phyloP scores from a whole-genome alignment of 1,139 yeast species.

The Eremothecium sinecaudum region DNA sequence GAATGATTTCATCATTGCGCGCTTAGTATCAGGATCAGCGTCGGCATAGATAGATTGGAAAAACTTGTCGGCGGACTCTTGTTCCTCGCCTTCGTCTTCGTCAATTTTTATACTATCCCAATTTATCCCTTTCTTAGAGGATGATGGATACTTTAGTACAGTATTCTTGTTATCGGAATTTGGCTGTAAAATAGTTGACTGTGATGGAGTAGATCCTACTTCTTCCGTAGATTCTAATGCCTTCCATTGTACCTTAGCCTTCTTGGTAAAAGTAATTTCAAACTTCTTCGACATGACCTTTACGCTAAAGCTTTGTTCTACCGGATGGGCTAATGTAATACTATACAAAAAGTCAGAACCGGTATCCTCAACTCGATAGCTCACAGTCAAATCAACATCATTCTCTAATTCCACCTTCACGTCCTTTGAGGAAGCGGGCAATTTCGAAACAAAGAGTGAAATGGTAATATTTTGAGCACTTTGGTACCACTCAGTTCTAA shows the following conservation, averaged over 20 bases:
- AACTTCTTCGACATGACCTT: constrained; percentile 63
- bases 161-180: not conserved
- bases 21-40: constrained; percentile 78
- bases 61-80: constrained; percentile 52
- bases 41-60: constrained; percentile 65
- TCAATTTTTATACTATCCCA: constrained; percentile 64
- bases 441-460: constrained; percentile 61
- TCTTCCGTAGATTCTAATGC: constrained; percentile 23
- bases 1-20: constrained; percentile 97
- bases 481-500: constrained; percentile 79
- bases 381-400: constrained; percentile 14
- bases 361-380: constrained; percentile 22
- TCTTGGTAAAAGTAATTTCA: constrained; percentile 44
- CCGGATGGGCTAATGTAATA: constrained; percentile 43
- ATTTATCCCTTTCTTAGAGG: constrained; percentile 51
- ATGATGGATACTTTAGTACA: constrained; percentile 46
- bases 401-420: constrained; percentile 29
- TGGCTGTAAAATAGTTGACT: constrained; percentile 6
- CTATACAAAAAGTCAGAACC: constrained; percentile 33
- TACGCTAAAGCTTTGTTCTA: constrained; percentile 42
- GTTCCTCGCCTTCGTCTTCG: constrained; percentile 34
- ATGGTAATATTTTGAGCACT: constrained; percentile 47
- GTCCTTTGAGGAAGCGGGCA: constrained; percentile 35
- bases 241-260: constrained; percentile 34
- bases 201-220: constrained; percentile 10